These are phyloP conservation scores for Saccharomycopsis oosterbeekiorum DNA, from an alignment of 805 yeast genomes.

Conservation along the genomic window DNA sequence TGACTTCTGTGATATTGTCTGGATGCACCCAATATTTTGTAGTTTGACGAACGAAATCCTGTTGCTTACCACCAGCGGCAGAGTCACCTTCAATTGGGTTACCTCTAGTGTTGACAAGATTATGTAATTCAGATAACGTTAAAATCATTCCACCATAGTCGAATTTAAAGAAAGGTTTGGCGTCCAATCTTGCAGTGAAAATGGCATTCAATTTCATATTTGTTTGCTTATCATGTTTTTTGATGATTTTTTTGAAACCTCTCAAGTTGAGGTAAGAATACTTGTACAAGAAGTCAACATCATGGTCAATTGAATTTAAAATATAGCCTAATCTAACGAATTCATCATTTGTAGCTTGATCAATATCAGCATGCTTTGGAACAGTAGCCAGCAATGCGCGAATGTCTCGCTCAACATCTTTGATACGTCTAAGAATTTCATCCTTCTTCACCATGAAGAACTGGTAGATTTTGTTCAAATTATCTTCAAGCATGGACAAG, in stretches of 20 bases:
- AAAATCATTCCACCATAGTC: slow-evolving; percentile 86
- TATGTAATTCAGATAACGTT: slow-evolving; percentile 79
- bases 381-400: neutral
- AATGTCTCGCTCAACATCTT: neutral
- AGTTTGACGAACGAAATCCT: slow-evolving; percentile 96
- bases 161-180: slow-evolving; percentile 94
- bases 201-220: slow-evolving; percentile 76
- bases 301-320: slow-evolving; percentile 82
- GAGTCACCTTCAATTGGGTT: slow-evolving; percentile 93
- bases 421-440: slow-evolving; percentile 74
- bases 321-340: slow-evolving; percentile 70
- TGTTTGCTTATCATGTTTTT: slow-evolving; percentile 92
- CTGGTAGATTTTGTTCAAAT: slow-evolving; percentile 85
- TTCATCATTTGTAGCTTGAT: slow-evolving; percentile 60
- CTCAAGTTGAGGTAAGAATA: slow-evolving; percentile 90
- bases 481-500: slow-evolving; percentile 62
- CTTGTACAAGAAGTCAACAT: slow-evolving; percentile 93
- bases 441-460: slow-evolving; percentile 83
- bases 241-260: slow-evolving; percentile 92
- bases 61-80: slow-evolving; percentile 96
- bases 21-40: slow-evolving; percentile 99
- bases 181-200: slow-evolving; percentile 82
- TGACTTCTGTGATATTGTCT: slow-evolving; percentile 93
- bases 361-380: slow-evolving; percentile 65
- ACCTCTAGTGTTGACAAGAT: slow-evolving; percentile 90